Conservation (phyloP, 2,329 filamentous ascomycete genomes). For the Aspergillus neoniger region DNA sequence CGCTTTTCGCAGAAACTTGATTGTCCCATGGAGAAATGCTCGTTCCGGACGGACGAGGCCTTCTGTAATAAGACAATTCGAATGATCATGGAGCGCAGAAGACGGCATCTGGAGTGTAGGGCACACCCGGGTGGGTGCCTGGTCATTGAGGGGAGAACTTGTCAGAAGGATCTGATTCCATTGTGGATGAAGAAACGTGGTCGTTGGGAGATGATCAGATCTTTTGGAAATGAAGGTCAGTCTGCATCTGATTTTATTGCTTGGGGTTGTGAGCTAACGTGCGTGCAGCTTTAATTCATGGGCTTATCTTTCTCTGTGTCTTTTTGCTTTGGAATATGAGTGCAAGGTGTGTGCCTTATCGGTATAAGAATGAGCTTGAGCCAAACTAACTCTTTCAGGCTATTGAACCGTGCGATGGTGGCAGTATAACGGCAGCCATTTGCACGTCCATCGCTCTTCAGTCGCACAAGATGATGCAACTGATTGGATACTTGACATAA, state of each 20-base stretch:
- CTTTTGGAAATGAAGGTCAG: slow-evolving; percentile 34
- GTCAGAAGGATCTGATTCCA: slow-evolving; percentile 32
- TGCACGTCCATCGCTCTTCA: too few relatives aligned
- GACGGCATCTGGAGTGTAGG: slow-evolving; percentile 44
- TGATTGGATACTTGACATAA: background rate
- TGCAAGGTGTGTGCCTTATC: slow-evolving; percentile 5
- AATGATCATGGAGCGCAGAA: slow-evolving; percentile 44
- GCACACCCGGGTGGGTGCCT: slow-evolving; percentile 35
- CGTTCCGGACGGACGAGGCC: slow-evolving; percentile 44
- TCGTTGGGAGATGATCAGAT: slow-evolving; percentile 17
- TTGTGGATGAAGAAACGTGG: slow-evolving; percentile 31
- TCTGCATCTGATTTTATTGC: background rate
- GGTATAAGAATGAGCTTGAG: background rate
- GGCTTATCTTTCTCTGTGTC: slow-evolving; percentile 17
- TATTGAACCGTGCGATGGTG: background rate
- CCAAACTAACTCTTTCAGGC: background rate
- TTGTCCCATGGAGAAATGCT: slow-evolving; percentile 59
- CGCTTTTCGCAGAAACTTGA: slow-evolving; percentile 64
- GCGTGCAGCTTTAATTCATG: slow-evolving; percentile 18
- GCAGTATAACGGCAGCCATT: background rate
- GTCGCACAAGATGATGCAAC: too few relatives aligned
- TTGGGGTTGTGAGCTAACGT: background rate
- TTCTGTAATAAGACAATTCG: slow-evolving; percentile 46
- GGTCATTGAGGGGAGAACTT: slow-evolving; percentile 40
- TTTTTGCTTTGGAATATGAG: slow-evolving; percentile 19